phyloP scores from a whole-genome alignment of 1,139 yeast genomes.

The Torulaspora pretoriensis region DNA sequence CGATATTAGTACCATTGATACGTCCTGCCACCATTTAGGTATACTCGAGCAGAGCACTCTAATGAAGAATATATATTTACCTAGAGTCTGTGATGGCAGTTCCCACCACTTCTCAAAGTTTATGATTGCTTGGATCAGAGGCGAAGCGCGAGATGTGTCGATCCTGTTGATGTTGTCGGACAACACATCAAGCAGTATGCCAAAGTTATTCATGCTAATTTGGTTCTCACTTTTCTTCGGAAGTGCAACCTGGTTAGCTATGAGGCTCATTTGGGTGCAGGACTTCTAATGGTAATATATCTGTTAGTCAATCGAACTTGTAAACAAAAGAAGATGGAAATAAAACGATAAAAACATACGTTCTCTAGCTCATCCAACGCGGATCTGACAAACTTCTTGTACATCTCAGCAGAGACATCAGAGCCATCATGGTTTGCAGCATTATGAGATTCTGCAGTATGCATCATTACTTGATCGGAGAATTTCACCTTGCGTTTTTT shows the following conservation, averaged over 20 bases:
- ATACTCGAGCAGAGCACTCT: slow-evolving; percentile 76
- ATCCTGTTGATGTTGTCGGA: slow-evolving; percentile 51
- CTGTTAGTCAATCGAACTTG: slow-evolving; percentile 22
- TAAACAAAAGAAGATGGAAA: slow-evolving; percentile 9
- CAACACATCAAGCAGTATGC: slow-evolving; percentile 44
- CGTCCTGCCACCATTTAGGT: slow-evolving; percentile 86
- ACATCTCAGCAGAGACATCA: slow-evolving; percentile 46
- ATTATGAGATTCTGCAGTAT: slow-evolving; percentile 16
- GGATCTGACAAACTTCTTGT: slow-evolving; percentile 57
- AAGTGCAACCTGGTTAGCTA: slow-evolving; percentile 45
- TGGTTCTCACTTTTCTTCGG: slow-evolving; percentile 43
- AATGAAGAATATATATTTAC: slow-evolving; percentile 62
- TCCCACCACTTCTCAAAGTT: slow-evolving; percentile 57
- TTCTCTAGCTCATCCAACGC: slow-evolving; percentile 68
- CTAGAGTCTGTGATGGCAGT: slow-evolving; percentile 40
- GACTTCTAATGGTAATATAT: slow-evolving; percentile 34
- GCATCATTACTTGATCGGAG: slow-evolving; percentile 23
- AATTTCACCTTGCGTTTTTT: slow-evolving; percentile 36
- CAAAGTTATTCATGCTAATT: slow-evolving; percentile 41
- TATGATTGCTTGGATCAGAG: slow-evolving; percentile 49
- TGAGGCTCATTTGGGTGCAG: slow-evolving; percentile 42
- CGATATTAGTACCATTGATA: slow-evolving; percentile 58
- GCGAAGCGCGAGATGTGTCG: slow-evolving; percentile 42
- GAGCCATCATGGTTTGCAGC: slow-evolving; percentile 13
- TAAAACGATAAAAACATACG: slow-evolving; percentile 38